phyloP scores from a whole-genome alignment of 2,329 filamentous ascomycete genomes.

The Penicillium sp. region DNA sequence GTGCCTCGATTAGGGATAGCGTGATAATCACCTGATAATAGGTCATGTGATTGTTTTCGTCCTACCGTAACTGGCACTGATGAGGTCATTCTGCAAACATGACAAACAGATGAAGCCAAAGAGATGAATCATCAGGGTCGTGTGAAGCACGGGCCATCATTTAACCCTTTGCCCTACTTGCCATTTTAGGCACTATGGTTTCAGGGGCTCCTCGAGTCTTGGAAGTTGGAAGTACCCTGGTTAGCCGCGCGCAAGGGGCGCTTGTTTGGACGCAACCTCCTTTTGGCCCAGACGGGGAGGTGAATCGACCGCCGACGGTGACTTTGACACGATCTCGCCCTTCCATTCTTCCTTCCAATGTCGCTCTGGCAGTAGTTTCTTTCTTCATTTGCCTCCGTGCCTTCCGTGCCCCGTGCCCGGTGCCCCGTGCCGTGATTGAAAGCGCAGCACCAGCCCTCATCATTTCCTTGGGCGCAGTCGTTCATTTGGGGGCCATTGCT shows the following conservation, averaged over 20 bases:
- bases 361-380: conserved; percentile 35
- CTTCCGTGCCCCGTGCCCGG: conserved; percentile 7
- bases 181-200: conserved; percentile 2
- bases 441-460: conserved; percentile 20
- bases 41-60: background rate
- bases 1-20: conserved; percentile 7
- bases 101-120: background rate
- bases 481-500: conserved; percentile 20
- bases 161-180: conserved; percentile 12
- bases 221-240: conserved; percentile 16
- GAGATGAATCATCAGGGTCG: conserved; percentile 2
- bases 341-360: conserved; percentile 19
- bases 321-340: background rate
- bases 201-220: conserved; percentile 18
- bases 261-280: conserved; percentile 36
- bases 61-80: too few species aligned
- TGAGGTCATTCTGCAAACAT: background rate
- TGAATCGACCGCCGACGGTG: conserved; percentile 5
- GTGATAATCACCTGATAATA: background rate
- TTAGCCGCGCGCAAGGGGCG: conserved; percentile 42
- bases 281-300: conserved; percentile 35
- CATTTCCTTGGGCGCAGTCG: conserved; percentile 25
- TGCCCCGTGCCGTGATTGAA: conserved; percentile 19
- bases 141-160: background rate
- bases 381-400: conserved; percentile 23